Conservation (phyloP, 192 early-diverging fungal species). For the Coemansia reversa region DNA sequence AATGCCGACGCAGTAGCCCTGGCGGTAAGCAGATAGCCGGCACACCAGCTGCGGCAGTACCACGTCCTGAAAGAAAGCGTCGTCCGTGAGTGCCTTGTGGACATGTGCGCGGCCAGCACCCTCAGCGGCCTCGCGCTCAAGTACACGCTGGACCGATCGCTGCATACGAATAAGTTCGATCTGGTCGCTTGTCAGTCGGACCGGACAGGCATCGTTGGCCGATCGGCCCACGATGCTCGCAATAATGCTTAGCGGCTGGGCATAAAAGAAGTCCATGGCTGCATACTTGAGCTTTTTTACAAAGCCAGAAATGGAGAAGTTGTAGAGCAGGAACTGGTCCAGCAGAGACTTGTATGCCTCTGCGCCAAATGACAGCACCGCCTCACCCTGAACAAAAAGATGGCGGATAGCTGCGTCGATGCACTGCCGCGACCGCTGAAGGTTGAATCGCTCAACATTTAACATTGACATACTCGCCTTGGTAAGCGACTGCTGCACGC, state of each 20-base stretch:
- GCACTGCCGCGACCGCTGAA: constrained; percentile 72
- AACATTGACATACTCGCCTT: constrained; percentile 70
- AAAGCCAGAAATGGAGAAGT: constrained; percentile 77
- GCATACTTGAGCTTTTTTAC: constrained; percentile 77
- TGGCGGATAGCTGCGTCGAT: constrained; percentile 66
- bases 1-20: constrained; percentile 61
- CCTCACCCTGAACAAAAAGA: constrained; percentile 56
- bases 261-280: constrained; percentile 83
- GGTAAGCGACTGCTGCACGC: constrained; percentile 75
- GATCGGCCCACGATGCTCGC: constrained; percentile 25
- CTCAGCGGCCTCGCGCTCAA: constrained; percentile 36
- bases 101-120: constrained; percentile 12
- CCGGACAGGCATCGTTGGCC: constrained; percentile 21
- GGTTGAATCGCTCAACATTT: constrained; percentile 74
- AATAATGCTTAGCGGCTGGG: constrained; percentile 79
- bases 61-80: constrained; percentile 56
- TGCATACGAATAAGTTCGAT: constrained; percentile 69
- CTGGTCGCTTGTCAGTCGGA: constrained; percentile 56
- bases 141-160: constrained; percentile 60
- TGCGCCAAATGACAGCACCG: constrained; percentile 63
- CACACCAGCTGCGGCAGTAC: constrained; percentile 56
- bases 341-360: constrained; percentile 73
- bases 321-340: constrained; percentile 77
- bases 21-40: constrained; percentile 58
- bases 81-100: constrained; percentile 58